Base-by-base conservation (phyloP, 2,329 filamentous ascomycete species). In the Coleophoma eucalyptorum region DNA sequence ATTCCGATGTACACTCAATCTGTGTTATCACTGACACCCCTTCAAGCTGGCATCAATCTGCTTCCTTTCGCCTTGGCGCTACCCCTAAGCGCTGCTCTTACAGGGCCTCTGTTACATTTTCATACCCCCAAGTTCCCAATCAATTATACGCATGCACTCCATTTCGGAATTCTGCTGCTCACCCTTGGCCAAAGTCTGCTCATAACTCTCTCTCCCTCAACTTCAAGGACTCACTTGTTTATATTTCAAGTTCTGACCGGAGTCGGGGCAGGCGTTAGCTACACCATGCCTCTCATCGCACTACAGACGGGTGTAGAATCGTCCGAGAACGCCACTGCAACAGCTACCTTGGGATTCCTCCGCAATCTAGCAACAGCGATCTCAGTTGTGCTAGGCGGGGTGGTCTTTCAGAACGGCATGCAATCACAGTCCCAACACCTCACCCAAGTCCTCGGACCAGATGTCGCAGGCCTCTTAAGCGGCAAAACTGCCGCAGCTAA, bases 31-130 rank as follows among this genome's bases (percentile, higher is more conserved):
- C 81, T 83, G 2, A 75, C 77, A 0, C 85, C 89, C 0, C 79
- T 92, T 40, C 71, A 87, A 32, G 88, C 84, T 1, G 89, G 89
- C 44, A 84, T 90, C 48, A 90, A 89, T 63, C 68, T 90, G n/a
- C 74, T 92, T n/a, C 84, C 88, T 0, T 80, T 80, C 55, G 86
- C 86, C 10, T 62, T 91, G 32, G 75, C 81, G 5, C 70, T 89
- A 7, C 87, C 86, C 0, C 55, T 87, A 54, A 63, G 78, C 38
- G 87, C 86, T 0, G 76, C 78, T 6, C 62, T 64, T 7, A 77
- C 76, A 0, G 81, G 81, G 34, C 58, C 82, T 18, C 67, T 73
- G 49, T 81, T 81, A 58, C 74, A 38, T 38, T 21, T 16, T 43
- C 4, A 43, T n/a, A 21, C 8, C 6, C 58, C 74, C 76, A 59